Conservation (phyloP, 169 alveolate species). For the Eimeria brunetti region DNA sequence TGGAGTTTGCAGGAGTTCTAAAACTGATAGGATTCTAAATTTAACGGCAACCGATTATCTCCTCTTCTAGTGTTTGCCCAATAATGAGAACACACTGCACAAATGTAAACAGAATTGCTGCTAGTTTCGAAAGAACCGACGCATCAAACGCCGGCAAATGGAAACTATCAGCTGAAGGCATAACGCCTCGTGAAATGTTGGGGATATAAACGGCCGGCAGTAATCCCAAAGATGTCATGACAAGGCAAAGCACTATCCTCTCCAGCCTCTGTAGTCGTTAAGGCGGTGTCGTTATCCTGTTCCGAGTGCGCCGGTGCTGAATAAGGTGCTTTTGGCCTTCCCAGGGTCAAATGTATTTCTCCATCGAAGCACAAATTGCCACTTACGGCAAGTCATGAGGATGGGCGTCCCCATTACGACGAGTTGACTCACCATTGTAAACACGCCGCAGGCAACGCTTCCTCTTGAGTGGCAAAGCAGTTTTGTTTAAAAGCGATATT, state of each 20-base stretch:
- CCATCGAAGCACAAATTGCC: neutral
- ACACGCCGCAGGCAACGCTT: neutral
- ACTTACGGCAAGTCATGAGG: neutral
- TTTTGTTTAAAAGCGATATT: neutral
- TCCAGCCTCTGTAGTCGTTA: neutral
- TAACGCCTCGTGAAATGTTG: constrained; percentile 11
- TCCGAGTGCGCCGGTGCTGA: neutral
- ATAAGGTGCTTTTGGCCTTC: neutral
- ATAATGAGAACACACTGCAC: constrained; percentile 15
- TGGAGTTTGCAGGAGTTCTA: constrained; percentile 22
- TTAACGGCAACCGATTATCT: constrained; percentile 16
- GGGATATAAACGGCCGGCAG: neutral
- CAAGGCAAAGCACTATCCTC: neutral
- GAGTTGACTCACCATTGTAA: neutral
- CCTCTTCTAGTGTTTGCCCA: neutral
- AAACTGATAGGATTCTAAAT: constrained; percentile 32
- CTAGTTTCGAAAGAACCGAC: constrained; percentile 6
- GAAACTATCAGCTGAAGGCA: constrained; percentile 24
- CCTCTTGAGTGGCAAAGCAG: neutral
- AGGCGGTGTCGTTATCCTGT: neutral
- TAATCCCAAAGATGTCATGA: constrained; percentile 4
- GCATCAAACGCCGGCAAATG: constrained; percentile 25
- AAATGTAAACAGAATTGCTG: neutral
- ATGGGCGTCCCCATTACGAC: neutral
- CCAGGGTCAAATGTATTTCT: neutral